Conservation (phyloP, 2,329 filamentous ascomycete genomes). For the Colletotrichum cordylinicola region DNA sequence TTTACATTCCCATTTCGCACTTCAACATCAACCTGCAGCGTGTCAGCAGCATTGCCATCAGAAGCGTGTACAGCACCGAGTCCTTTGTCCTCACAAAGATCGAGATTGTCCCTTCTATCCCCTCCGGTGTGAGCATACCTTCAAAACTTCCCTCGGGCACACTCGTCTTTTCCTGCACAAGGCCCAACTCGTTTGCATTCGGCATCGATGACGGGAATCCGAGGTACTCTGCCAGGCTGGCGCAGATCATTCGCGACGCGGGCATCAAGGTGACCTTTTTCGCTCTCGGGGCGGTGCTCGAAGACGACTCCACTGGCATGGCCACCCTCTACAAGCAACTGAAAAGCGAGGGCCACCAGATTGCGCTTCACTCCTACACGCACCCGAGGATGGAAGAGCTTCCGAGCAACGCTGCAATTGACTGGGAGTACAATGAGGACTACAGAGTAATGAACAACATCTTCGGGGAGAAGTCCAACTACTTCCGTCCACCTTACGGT, state of each 20-base stretch:
- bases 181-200: constrained; percentile 74
- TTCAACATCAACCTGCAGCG: constrained; percentile 66
- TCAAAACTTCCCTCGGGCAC: constrained; percentile 66
- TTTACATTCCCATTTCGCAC: constrained; percentile 71
- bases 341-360: constrained; percentile 67
- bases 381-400: constrained; percentile 72
- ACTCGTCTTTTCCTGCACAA: constrained; percentile 67
- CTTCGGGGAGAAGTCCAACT: constrained; percentile 45
- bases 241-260: constrained; percentile 66
- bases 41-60: constrained; percentile 64
- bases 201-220: constrained; percentile 75
- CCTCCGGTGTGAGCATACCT: constrained; percentile 56
- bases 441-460: constrained; percentile 50
- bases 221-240: constrained; percentile 41
- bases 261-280: constrained; percentile 74
- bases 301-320: constrained; percentile 64
- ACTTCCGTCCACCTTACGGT: constrained; percentile 75
- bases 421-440: constrained; percentile 67
- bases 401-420: constrained; percentile 55
- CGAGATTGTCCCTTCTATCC: constrained; percentile 64
- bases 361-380: constrained; percentile 72
- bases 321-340: constrained; percentile 69
- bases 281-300: constrained; percentile 68
- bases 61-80: constrained; percentile 65
- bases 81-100: constrained; percentile 59